Percentiles rank a stretch among this genome's conserved stretches.
Evolutionary conservation across 2,329 filamentous ascomycete genomes (phyloP).

Genomic region (Phialophora expanda): DNA sequence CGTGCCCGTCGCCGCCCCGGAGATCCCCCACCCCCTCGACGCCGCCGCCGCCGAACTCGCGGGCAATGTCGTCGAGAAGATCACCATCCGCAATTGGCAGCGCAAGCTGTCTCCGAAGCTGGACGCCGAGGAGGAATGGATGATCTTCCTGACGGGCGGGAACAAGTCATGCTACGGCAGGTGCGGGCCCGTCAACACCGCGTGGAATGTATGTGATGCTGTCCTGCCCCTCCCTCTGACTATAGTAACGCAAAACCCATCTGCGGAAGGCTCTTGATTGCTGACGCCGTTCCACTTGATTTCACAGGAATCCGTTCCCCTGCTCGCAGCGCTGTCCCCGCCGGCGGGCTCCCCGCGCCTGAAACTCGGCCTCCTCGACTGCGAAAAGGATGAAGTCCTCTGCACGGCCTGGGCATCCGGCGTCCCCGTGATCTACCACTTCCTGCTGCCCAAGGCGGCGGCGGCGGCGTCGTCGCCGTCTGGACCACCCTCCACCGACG

Average conservation of each 20-base stretch:
- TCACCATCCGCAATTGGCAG: conserved; percentile 65
- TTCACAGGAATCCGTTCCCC: conserved; percentile 56
- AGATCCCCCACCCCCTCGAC: conserved; percentile 42
- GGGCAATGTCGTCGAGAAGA: conserved; percentile 55
- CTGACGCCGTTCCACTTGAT: too few relatives aligned
- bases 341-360: conserved; percentile 59
- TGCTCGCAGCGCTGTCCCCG: conserved; percentile 51
- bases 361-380: conserved; percentile 63
- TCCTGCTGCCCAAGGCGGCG: conserved; percentile 58
- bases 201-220: conserved; percentile 52
- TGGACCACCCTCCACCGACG: conserved; percentile 42
- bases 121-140: conserved; percentile 59
- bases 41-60: conserved; percentile 56
- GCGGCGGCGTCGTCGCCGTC: conserved; percentile 35
- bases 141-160: conserved; percentile 66
- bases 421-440: conserved; percentile 63
- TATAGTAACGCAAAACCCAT: too few relatives aligned
- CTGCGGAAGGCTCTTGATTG: too few relatives aligned
- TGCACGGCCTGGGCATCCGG: conserved; percentile 66
- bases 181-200: conserved; percentile 60
- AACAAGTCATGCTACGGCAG: conserved; percentile 69
- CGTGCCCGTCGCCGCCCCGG: conserved; percentile 37
- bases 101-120: conserved; percentile 53
- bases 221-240: not conserved
- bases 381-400: conserved; percentile 63